Percentiles rank a stretch among this genome's conserved stretches.
phyloP scores from a whole-genome alignment of 2,329 filamentous ascomycete species.

The Diaporthe citriasiana region DNA sequence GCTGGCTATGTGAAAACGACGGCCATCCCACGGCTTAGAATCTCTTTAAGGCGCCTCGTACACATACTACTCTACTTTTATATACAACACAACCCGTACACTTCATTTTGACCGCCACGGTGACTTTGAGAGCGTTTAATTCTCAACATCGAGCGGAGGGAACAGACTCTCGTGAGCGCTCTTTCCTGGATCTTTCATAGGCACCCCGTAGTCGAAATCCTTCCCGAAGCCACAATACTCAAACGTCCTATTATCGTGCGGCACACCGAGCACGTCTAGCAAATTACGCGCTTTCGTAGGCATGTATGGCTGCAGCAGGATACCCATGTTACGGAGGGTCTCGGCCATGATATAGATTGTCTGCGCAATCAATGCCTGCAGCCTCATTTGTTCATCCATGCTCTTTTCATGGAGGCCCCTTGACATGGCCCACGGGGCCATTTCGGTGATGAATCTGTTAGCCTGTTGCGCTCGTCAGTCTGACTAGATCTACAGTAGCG shows the following conservation, averaged over 20 bases:
- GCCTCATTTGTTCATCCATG: conserved; percentile 53
- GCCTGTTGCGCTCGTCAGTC: conserved; percentile 60
- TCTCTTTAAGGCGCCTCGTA: not conserved
- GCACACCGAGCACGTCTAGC: conserved; percentile 84
- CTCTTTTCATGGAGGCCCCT: conserved; percentile 51
- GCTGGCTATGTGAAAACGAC: not conserved
- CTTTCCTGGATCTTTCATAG: conserved; percentile 51
- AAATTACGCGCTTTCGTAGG: conserved; percentile 80
- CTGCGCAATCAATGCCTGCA: conserved; percentile 57
- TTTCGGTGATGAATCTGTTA: conserved; percentile 75
- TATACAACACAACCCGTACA: not conserved
- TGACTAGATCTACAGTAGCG: too few species aligned
- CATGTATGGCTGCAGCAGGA: conserved; percentile 93
- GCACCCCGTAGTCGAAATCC: conserved; percentile 78
- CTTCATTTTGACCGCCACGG: not conserved
- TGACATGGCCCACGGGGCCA: conserved; percentile 77
- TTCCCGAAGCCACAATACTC: conserved; percentile 71
- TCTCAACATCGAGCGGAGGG: conserved; percentile 62
- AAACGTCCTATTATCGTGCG: conserved; percentile 71
- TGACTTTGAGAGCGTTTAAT: conserved; percentile 46
- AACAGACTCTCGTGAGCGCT: conserved; percentile 63
- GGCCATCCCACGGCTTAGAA: not conserved
- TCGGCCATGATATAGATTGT: conserved; percentile 81
- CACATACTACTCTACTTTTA: not conserved
- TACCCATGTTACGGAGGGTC: conserved; percentile 82